Evolutionary conservation across 2,329 filamentous ascomycete species (phyloP), one percentile per base, ranked within the genome.

Genomic region (Colletotrichum acutatum): DNA sequence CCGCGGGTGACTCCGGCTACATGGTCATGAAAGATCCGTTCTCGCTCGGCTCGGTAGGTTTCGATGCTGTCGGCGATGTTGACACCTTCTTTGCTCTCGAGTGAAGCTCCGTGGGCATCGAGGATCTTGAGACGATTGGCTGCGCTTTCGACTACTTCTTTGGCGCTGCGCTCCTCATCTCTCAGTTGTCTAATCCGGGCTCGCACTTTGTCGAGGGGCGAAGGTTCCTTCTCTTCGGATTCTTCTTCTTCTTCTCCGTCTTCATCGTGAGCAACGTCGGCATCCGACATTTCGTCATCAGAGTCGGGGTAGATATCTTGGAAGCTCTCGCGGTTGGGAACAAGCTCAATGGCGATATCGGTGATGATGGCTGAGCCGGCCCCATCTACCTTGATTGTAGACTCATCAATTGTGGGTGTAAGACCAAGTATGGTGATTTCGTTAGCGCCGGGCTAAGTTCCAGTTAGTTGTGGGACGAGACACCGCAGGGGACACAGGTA

Each of bases 371-470:
- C 89, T 2, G 84, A 76, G 11, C 89, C 88, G 64, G 83, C 86
- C 54, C 89, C 89, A 72, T 91, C 89, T 22, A 92, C 86, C 74
- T 89, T 90, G 79, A 92, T 87, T 5, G 89, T 91, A 75, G 90
- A 84, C 73, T 89, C 84, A 75, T 91, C 88, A 24, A 89, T 84
- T 1, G 84, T 86, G 2, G 88, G 87, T 12, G 88, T 87, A 46
- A 92, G 80, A 9, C 89, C 90, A 68, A 85, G 77, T 70, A 92
- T 86, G 24, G 85, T 87, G 71, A 92, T 86, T 76, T 90, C 86
- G 74, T 91, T 92, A 14, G 84, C 80, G 24, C 90, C 90, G 34
- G 87, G 84, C 84, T 89, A 37, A 0, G 89, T 76, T 11, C 19
- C 87, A 89, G 83, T 76, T 88, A 84, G 76, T 90, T 7, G 5